Evolutionary conservation across 176 grass and related monocot genomes (phyloP), one percentile per base, ranked within the genome.

Genomic region (Microstegium vimineum): DNA sequence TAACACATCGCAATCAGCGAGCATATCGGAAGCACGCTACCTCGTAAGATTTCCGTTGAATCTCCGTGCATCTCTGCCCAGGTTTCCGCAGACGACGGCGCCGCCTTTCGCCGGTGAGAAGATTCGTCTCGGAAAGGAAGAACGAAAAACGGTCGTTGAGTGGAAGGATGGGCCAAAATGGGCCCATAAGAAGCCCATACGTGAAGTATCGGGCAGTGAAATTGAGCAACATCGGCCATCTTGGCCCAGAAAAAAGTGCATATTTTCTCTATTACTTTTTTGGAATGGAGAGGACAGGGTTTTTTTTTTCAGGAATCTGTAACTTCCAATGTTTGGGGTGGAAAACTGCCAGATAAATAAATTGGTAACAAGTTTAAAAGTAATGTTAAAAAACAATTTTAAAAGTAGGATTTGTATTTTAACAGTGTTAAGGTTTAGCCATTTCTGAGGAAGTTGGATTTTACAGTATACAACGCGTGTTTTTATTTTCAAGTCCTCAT

Each of bases 91-190:
- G 71, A 5, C 15, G 37, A 38, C 35, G 8, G 74, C 75, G 74
- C 27, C 74, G 68, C 59, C 81, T 46, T n/a, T 79, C 60, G 68
- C 74, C 68, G 81, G 66, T 40, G 66, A 22, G 25, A 28, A 70
- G 23, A 67, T 22, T 36, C 3, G 5, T 66, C 63, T 17, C 28
- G 30, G 2, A 33, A 66, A 2, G 31, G 30, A 61, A 5, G 26
- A 5, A 18, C 3, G n/a, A n/a, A 61, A 61, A 66, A 33, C 6
- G n/a, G n/a, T n/a, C n/a, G n/a, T n/a, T n/a, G n/a, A n/a, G n/a
- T n/a, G 1, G 16, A 18, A 34, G 7, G 9, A 37, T 28, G 36
- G 54, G 34, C 37, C 23, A 2, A 1, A 3, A 10, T 23, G 8
- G n/a, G 54, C n/a, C 22, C 17, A 33, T 9, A 0, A 33, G 13